A percentile compares a stretch with the other conserved stretches of the same genome.
phyloP scores from a whole-genome alignment of 768 basidiomycete species.

The Russula vinacea region DNA sequence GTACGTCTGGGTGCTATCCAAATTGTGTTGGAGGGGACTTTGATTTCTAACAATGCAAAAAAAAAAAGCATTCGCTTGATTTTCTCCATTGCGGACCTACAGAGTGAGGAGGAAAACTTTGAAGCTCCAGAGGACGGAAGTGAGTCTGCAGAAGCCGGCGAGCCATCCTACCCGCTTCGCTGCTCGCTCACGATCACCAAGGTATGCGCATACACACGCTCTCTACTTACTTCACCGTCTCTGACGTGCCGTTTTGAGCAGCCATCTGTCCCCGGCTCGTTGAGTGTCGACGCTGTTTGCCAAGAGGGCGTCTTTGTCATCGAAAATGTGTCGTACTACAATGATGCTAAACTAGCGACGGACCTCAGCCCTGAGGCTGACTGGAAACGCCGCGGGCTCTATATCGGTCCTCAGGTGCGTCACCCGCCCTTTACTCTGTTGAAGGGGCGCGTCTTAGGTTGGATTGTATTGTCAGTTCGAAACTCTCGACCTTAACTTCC shows the following conservation, averaged over 20 bases:
- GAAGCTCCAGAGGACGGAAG: slow-evolving; percentile 43
- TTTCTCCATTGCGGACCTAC: slow-evolving; percentile 90
- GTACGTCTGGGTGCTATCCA: slow-evolving; percentile 45
- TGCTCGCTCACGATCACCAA: slow-evolving; percentile 84
- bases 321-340: slow-evolving; percentile 87
- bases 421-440: slow-evolving; percentile 13
- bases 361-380: slow-evolving; percentile 85
- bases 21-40: background rate
- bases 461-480: slow-evolving; percentile 58
- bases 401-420: slow-evolving; percentile 84
- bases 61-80: slow-evolving; percentile 69
- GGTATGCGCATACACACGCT: slow-evolving; percentile 39
- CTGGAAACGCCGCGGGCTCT: slow-evolving; percentile 88
- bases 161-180: slow-evolving; percentile 64
- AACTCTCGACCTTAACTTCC: slow-evolving; percentile 80
- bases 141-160: slow-evolving; percentile 38
- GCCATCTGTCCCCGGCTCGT: slow-evolving; percentile 55
- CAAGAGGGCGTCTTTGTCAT: slow-evolving; percentile 81
- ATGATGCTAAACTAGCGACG: slow-evolving; percentile 64
- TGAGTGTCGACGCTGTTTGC: slow-evolving; percentile 74
- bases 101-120: slow-evolving; percentile 43
- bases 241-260: slow-evolving; percentile 32
- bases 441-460: background rate
- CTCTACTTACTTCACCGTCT: background rate
- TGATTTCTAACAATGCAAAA: background rate